Evolutionary conservation across 2,329 filamentous ascomycete species (phyloP), one percentile per base, ranked within the genome.

Genomic region (Scolecobasidium constrictum): DNA sequence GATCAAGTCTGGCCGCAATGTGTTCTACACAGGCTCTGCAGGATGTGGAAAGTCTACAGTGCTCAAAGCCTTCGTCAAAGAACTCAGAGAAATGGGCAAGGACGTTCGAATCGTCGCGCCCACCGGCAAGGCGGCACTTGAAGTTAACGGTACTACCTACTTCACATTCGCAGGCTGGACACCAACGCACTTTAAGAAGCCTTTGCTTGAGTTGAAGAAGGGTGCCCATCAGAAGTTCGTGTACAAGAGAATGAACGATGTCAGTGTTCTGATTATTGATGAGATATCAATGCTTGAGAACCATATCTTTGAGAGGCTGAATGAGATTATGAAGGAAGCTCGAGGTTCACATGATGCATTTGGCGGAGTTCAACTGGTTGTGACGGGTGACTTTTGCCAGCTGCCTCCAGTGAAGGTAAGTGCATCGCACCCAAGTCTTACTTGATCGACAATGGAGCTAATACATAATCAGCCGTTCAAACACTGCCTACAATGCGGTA

Each of bases 221-320:
- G 51, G 36, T 1, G 61, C 63, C 0, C 54, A 58, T 18, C 59
- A 56, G 6, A 59, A 59, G 7, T 52, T 56, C 2, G 52, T 63
- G 1, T 55, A 48, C 17, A 52, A 60, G 1, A 61, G 68, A 0
- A 55, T 77, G 2, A 50, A 16, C 0, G 22, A 54, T 0, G 75
- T 70, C 0, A 63, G 80, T 39, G 69, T 78, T 1, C 61, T 82
- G 2, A 66, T 82, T 18, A 74, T 82, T 13, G 77, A 82, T 49
- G 78, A 82, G 55, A 73, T 83, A 45, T 77, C 71, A 47, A 82
- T 82, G 78, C 64, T 81, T 0, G 73, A 77, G 39, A 74, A 69
- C 42, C 53, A 66, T 5, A 62, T 69, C 38, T 69, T 78, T 20
- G 67, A 73, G 45, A 65, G 74, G 11, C 55, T 75, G 11, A 70